Evolutionary conservation across 2,329 filamentous ascomycete genomes (phyloP).

Genomic region (Knoxdaviesia capensis): DNA sequence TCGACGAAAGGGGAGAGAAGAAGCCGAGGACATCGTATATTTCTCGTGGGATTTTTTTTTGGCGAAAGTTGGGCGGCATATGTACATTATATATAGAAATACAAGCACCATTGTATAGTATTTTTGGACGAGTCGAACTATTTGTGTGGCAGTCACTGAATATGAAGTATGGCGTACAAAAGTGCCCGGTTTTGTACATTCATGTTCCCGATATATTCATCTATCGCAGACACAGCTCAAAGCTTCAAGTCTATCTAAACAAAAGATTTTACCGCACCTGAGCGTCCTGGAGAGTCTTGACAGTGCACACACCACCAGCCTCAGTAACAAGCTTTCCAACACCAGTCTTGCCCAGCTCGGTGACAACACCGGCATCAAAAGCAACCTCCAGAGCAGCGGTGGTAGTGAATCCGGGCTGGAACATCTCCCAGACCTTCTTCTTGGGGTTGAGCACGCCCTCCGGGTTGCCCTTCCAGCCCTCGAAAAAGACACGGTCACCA

Average conservation of each 20-base stretch:
- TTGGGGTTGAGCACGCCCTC: conserved; percentile 93
- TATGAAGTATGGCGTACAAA: no score
- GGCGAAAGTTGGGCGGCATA: no score
- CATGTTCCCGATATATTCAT: no score
- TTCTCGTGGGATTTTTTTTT: no score
- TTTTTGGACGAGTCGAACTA: neutral
- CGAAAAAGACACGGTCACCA: conserved; percentile 79
- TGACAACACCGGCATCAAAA: conserved; percentile 64
- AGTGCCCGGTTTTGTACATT: no score
- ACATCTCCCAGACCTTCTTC: conserved; percentile 98
- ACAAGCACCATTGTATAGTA: no score
- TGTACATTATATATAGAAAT: no score
- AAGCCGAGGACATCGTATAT: no score
- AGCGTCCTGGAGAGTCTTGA: conserved; percentile 61
- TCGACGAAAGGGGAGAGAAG: no score
- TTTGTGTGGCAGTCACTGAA: neutral
- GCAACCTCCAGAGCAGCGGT: conserved; percentile 62
- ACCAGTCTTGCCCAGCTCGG: conserved; percentile 53
- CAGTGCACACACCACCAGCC: conserved; percentile 61
- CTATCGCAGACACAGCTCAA: no score
- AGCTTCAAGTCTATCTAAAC: neutral
- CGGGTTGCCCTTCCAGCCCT: conserved; percentile 84
- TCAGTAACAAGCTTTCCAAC: conserved; percentile 53
- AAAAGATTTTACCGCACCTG: conserved; percentile 47
- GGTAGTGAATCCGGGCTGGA: conserved; percentile 92